phyloP scores from a whole-genome alignment of 2,329 filamentous ascomycete genomes.

The Lomentospora prolificans region DNA sequence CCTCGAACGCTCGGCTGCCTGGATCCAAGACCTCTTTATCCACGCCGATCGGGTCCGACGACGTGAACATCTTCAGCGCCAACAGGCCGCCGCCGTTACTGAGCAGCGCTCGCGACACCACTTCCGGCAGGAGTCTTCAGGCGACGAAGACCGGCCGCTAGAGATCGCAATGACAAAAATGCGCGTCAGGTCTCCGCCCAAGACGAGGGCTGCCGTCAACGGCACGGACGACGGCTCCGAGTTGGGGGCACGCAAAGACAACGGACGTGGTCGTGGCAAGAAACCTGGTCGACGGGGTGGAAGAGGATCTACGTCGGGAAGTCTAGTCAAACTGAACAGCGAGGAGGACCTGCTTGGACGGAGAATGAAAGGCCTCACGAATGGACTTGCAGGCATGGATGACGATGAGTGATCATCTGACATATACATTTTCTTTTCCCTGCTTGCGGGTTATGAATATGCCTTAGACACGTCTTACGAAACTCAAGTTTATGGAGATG shows the following conservation, averaged over 20 bases:
- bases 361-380: slow-evolving; percentile 48
- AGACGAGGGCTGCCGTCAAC: background rate
- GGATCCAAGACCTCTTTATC: slow-evolving; percentile 72
- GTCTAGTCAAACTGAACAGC: slow-evolving; percentile 44
- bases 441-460: too few species aligned
- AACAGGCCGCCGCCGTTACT: background rate
- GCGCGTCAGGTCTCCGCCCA: slow-evolving; percentile 13
- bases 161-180: slow-evolving; percentile 61
- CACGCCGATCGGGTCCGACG: slow-evolving; percentile 33
- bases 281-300: slow-evolving; percentile 18
- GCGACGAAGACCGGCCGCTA: slow-evolving; percentile 70
- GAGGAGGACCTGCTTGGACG: slow-evolving; percentile 47
- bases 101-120: slow-evolving; percentile 15
- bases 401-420: slow-evolving; percentile 24
- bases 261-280: slow-evolving; percentile 18
- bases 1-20: slow-evolving; percentile 66
- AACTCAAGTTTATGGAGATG: too few species aligned
- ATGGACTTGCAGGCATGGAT: slow-evolving; percentile 39
- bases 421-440: too few species aligned
- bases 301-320: slow-evolving; percentile 31
- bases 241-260: background rate
- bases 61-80: slow-evolving; percentile 17
- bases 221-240: background rate
- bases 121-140: slow-evolving; percentile 45
- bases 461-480: too few species aligned